phyloP scores from a whole-genome alignment of 495 filamentous ascomycete species.

The Daldinia concentrica region DNA sequence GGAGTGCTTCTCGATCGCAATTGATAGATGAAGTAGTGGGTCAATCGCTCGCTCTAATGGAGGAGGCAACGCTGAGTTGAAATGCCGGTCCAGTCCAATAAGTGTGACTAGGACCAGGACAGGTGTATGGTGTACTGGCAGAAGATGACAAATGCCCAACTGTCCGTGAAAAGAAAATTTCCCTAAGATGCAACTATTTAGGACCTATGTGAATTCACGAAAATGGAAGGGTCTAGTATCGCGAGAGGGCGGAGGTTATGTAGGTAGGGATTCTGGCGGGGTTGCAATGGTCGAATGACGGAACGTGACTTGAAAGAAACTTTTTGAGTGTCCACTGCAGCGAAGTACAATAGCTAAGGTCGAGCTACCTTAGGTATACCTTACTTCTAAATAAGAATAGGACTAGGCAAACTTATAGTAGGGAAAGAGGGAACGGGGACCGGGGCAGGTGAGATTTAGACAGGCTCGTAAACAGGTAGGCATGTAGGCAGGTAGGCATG shows the following conservation, averaged over 20 bases:
- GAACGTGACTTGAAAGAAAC: conserved; percentile 41
- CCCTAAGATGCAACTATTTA: conserved; percentile 37
- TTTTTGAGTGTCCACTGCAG: conserved; percentile 44
- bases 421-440: conserved; percentile 18
- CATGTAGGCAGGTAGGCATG: neutral
- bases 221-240: conserved; percentile 39
- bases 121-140: conserved; percentile 3
- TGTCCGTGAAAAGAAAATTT: conserved; percentile 11
- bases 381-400: conserved; percentile 34
- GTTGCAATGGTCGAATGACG: conserved; percentile 49
- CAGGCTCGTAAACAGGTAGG: conserved; percentile 16
- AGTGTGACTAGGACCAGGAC: conserved; percentile 8
- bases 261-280: conserved; percentile 50
- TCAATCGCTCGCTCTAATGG: conserved; percentile 33
- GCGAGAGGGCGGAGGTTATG: conserved; percentile 43
- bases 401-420: conserved; percentile 33
- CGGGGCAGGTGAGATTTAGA: conserved; percentile 21
- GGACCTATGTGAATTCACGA: conserved; percentile 34
- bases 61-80: conserved; percentile 35
- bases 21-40: conserved; percentile 42
- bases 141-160: conserved; percentile 8
- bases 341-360: conserved; percentile 30
- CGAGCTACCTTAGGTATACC: conserved; percentile 36
- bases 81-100: conserved; percentile 37
- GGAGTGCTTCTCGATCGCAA: conserved; percentile 43